A percentile compares a stretch with the other conserved stretches of the same genome.
phyloP scores from a whole-genome alignment of 805 yeast genomes.

The Ogataea degrootiae region DNA sequence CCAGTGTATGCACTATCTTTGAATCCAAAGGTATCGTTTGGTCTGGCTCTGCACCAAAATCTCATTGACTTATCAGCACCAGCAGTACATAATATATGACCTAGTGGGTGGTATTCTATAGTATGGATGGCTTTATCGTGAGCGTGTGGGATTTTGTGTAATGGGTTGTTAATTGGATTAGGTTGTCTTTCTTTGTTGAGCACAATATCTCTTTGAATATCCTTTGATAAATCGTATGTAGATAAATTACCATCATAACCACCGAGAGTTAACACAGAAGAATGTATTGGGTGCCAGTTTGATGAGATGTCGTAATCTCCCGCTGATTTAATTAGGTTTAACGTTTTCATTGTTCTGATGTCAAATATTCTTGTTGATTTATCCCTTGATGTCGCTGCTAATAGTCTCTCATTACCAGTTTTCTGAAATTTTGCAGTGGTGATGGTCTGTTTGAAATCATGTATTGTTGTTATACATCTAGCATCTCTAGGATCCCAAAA shows the following conservation, averaged over 20 bases:
- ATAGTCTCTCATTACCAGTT: conserved; percentile 60
- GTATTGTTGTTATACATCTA: conserved; percentile 69
- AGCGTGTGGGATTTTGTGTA: conserved; percentile 77
- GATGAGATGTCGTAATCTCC: conserved; percentile 81
- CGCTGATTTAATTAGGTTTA: conserved; percentile 61
- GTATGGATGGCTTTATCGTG: conserved; percentile 93
- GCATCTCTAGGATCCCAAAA: conserved; percentile 94
- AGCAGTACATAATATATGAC: conserved; percentile 87
- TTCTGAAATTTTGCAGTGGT: conserved; percentile 75
- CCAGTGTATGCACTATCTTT: conserved; percentile 75
- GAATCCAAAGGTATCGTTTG: conserved; percentile 79
- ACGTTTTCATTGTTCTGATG: conserved; percentile 75
- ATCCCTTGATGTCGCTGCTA: conserved; percentile 88
- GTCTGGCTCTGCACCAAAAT: conserved; percentile 92
- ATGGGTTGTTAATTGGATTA: conserved; percentile 25
- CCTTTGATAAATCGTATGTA: conserved; percentile 63
- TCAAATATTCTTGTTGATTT: conserved; percentile 85
- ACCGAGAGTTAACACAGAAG: conserved; percentile 75
- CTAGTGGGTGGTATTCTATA: conserved; percentile 88
- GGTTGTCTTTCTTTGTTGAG: conserved; percentile 14
- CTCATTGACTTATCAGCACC: conserved; percentile 90
- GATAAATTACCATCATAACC: conserved; percentile 84
- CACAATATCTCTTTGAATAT: conserved; percentile 34
- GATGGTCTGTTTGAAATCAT: conserved; percentile 94
- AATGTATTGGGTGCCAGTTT: conserved; percentile 90